Percentiles rank a stretch among this genome's conserved stretches.
Evolutionary conservation across 257 asterid genomes (phyloP).

Genomic region (Solanum gracilifrons): DNA sequence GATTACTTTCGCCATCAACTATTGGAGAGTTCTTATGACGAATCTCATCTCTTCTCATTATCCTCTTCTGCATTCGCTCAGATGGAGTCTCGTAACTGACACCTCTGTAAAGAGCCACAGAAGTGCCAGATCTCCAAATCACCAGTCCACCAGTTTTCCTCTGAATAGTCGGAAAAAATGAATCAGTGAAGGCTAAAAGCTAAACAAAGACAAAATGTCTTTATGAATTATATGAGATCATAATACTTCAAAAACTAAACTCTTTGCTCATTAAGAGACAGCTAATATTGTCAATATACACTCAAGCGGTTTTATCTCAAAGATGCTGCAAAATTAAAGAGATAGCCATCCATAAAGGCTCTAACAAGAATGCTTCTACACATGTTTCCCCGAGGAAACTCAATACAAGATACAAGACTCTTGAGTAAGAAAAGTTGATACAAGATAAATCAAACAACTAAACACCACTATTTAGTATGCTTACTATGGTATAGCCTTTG

Average conservation of each 20-base stretch:
- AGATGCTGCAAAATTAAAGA: not conserved
- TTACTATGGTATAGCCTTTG: not conserved
- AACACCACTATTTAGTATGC: not conserved
- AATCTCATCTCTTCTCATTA: conserved; percentile 25
- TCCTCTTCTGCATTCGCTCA: conserved; percentile 23
- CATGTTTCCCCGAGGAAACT: not conserved
- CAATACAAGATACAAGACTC: not conserved
- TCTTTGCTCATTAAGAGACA: not conserved
- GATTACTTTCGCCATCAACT: conserved; percentile 12
- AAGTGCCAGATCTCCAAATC: conserved; percentile 95
- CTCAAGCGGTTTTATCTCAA: not conserved
- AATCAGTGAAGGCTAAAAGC: conserved; percentile 2
- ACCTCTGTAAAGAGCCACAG: conserved; percentile 79
- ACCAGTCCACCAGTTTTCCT: conserved; percentile 96
- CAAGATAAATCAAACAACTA: not conserved
- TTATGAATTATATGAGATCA: not conserved
- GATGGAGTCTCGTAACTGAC: conserved; percentile 48
- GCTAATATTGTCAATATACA: not conserved
- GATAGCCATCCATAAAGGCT: not conserved
- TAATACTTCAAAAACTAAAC: not conserved
- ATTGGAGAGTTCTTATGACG: conserved; percentile 14
- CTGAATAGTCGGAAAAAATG: conserved; percentile 30
- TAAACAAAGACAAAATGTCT: not conserved
- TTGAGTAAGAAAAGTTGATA: not conserved
- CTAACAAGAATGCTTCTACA: not conserved